Evolutionary conservation across 2,329 filamentous ascomycete genomes (phyloP), one percentile per base, ranked within the genome.

Genomic region (Simplicillium aogashimaense): DNA sequence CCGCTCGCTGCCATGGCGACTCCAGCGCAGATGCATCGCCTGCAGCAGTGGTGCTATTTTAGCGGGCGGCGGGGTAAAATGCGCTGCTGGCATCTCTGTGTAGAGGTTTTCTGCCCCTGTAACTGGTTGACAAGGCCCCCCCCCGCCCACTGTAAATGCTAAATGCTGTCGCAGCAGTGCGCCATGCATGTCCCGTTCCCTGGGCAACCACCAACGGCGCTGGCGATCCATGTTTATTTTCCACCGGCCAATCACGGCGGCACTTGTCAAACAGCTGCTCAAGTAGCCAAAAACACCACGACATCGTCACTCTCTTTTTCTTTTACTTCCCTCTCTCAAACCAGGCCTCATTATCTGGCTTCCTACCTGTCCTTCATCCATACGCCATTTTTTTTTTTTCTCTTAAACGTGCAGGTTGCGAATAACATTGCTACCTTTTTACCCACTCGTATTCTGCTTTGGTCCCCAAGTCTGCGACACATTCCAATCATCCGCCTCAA

Each of bases 201-300:
- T 37, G 33, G 51, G 50, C 53, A 56, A 59, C 56, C n/a, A 43
- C 31, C 35, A 41, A 40, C 38, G 33, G 41, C 29, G 35, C 38
- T 29, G 43, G 44, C 37, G 25, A 40, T 43, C 32, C 31, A 52
- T 56, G 57, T 58, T 59, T 52, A 54, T 56, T 57, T 57, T 51
- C 42, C 44, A 35, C 39, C 42, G 30, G 48, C 55, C 56, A 59
- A 59, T 59, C 45, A 32, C 30, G 15, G 30, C 12, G 30, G 13
- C 30, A 32, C 12, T 13, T 13, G 30, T 32, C 12, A 32, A 32
- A 32, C 30, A 32, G 13, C 15, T 32, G 30, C 9, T 30, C 29
- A 25, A 32, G 30, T 32, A 32, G 30, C n/a, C 30, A 32, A n/a
- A n/a, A 32, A 32, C 37, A 32, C 36, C 13, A 29, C 20, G 13